Evolutionary conservation across 805 yeast species (phyloP).

Genomic region (Candida succiphila): DNA sequence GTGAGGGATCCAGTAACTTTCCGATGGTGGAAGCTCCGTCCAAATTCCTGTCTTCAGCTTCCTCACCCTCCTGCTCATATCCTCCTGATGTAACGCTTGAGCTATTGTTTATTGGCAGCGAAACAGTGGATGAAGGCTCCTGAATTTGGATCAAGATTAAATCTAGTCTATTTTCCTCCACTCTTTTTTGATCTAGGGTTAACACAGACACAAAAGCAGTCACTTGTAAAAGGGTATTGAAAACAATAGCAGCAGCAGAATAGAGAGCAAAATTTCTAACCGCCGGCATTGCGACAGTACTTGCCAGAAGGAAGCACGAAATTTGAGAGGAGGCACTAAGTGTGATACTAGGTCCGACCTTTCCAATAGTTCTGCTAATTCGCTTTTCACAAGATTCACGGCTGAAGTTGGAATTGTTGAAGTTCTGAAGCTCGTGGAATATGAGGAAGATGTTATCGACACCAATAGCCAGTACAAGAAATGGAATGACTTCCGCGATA

Average conservation of each 20-base stretch:
- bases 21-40: constrained; percentile 10
- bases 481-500: constrained; percentile 95
- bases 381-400: constrained; percentile 44
- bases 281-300: constrained; percentile 89
- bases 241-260: constrained; percentile 75
- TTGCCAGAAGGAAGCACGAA: constrained; percentile 70
- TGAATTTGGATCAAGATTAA: constrained; percentile 35
- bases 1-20: constrained; percentile 13
- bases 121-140: constrained; percentile 1
- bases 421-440: constrained; percentile 63
- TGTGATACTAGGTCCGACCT: constrained; percentile 81
- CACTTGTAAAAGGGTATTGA: constrained; percentile 70
- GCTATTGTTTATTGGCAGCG: constrained; percentile 4
- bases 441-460: constrained; percentile 87
- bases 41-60: constrained; percentile 3
- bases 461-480: constrained; percentile 88
- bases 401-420: constrained; percentile 27
- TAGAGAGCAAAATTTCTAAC: constrained; percentile 88
- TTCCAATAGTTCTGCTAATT: constrained; percentile 53
- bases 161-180: constrained; percentile 52
- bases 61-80: constrained; percentile 4
- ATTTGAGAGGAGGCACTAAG: constrained; percentile 71
- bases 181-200: constrained; percentile 52
- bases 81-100: neutral
- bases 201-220: constrained; percentile 73